Base-by-base conservation (phyloP, 257 asterid species). In the Eustoma russellianum region DNA sequence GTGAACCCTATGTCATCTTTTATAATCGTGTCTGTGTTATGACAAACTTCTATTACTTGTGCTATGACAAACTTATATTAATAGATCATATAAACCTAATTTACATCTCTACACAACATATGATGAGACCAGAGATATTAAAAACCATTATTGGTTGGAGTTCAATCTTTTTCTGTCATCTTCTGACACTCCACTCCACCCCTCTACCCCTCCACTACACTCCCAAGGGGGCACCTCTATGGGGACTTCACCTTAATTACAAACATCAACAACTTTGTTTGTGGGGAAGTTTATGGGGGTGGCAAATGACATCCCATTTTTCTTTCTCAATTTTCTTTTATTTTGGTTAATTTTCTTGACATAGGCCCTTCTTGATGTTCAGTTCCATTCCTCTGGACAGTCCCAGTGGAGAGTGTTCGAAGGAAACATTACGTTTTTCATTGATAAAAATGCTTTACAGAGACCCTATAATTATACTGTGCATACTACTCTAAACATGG, bases 401-500 rank as follows among this genome's bases (percentile, higher is more conserved):
- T 77, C 77, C 95, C 97, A 89, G 46, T 72, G 90, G 45, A 89
- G 92, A 13, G 82, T n/a, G n/a, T n/a, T n/a, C n/a, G n/a, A n/a
- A n/a, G 53, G 97, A n/a, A n/a, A n/a, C n/a, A n/a, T n/a, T n/a
- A n/a, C n/a, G n/a, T n/a, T n/a, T n/a, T n/a, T n/a, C n/a, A n/a
- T n/a, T n/a, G n/a, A n/a, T n/a, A n/a, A n/a, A n/a, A n/a, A n/a
- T n/a, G n/a, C n/a, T n/a, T n/a, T n/a, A n/a, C n/a, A n/a, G n/a
- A n/a, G n/a, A n/a, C n/a, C n/a, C n/a, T n/a, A n/a, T n/a, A n/a
- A n/a, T n/a, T n/a, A n/a, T n/a, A n/a, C n/a, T n/a, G n/a, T n/a
- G n/a, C n/a, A n/a, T n/a, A n/a, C n/a, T n/a, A n/a, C n/a, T n/a
- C n/a, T n/a, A n/a, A n/a, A n/a, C n/a, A n/a, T n/a, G n/a, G n/a